Evolutionary conservation across 202 grass and related monocot genomes (phyloP).

Genomic region (Miscanthus sacchariflorus): DNA sequence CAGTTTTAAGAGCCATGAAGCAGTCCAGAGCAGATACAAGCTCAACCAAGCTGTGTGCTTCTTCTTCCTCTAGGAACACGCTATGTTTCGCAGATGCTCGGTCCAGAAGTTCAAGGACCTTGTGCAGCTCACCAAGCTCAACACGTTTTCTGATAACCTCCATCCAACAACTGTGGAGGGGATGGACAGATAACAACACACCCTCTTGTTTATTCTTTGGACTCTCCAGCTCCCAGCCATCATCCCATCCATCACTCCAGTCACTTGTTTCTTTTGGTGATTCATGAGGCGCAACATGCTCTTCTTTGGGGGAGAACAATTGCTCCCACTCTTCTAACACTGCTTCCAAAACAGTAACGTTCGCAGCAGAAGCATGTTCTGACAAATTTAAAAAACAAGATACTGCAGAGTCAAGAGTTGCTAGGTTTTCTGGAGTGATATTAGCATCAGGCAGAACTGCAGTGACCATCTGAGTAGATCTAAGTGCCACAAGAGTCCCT

Average conservation of each 20-base stretch:
- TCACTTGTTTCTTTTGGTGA: slow-evolving; percentile 81
- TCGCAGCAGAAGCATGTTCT: slow-evolving; percentile 65
- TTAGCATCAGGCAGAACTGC: slow-evolving; percentile 66
- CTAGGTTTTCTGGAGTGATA: slow-evolving; percentile 69
- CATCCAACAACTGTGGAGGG: slow-evolving; percentile 95
- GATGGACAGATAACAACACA: slow-evolving; percentile 51
- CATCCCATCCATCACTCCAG: slow-evolving; percentile 92
- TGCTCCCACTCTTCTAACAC: slow-evolving; percentile 97
- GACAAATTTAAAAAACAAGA: slow-evolving; percentile 88
- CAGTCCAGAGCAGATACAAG: slow-evolving; percentile 58
- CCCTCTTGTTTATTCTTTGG: slow-evolving; percentile 52
- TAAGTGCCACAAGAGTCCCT: slow-evolving; percentile 80
- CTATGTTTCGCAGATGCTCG: slow-evolving; percentile 58
- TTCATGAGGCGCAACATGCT: slow-evolving; percentile 56
- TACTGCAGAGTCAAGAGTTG: slow-evolving; percentile 75
- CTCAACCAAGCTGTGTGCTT: slow-evolving; percentile 64
- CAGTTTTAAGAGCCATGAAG: slow-evolving; percentile 70
- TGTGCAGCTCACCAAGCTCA: slow-evolving; percentile 56
- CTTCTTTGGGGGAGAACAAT: slow-evolving; percentile 66
- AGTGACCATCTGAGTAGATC: slow-evolving; percentile 76
- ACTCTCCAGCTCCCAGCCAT: slow-evolving; percentile 85
- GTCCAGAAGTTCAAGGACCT: slow-evolving; percentile 72
- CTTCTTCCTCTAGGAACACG: slow-evolving; percentile 67
- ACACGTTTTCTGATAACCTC: slow-evolving; percentile 73
- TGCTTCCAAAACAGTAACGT: slow-evolving; percentile 67